Conservation (phyloP, 805 yeast species). For the Lipomyces oligophaga region DNA sequence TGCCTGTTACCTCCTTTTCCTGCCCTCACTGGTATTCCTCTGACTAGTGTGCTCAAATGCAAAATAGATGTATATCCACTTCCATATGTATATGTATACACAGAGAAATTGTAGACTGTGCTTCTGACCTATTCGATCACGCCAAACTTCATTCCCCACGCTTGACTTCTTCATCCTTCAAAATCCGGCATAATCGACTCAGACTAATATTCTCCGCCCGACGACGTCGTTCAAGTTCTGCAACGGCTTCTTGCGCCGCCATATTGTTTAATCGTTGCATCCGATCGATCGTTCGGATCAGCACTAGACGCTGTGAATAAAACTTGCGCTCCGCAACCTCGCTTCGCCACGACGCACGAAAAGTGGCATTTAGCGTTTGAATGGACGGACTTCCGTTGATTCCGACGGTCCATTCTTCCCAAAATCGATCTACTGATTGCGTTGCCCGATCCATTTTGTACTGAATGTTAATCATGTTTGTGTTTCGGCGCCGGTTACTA, state of each 20-base stretch:
- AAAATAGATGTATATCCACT: too few species aligned
- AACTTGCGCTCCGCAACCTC: constrained; percentile 31
- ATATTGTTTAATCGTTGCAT: constrained; percentile 20
- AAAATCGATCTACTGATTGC: constrained; percentile 28
- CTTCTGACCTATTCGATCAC: too few species aligned
- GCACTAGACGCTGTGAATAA: constrained; percentile 26
- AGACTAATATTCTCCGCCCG: constrained; percentile 22
- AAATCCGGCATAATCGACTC: constrained; percentile 22
- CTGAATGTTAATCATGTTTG: constrained; percentile 11
- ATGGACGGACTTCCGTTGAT: constrained; percentile 44
- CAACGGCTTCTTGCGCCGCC: constrained; percentile 23
- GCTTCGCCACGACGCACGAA: constrained; percentile 44
- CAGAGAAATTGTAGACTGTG: too few species aligned
- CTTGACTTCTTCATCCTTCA: constrained; percentile 24
- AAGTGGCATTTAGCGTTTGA: constrained; percentile 41
- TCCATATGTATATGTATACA: too few species aligned
- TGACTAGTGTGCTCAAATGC: too few species aligned
- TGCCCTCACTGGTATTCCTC: too few species aligned
- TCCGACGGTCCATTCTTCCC: constrained; percentile 44
- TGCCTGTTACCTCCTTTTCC: too few species aligned
- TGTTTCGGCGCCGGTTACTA: constrained; percentile 4
- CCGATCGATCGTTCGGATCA: constrained; percentile 27
- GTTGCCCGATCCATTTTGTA: constrained; percentile 28
- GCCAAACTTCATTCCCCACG: constrained; percentile 3
- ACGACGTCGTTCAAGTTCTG: constrained; percentile 25